Base-by-base conservation (phyloP, 2,329 filamentous ascomycete species). In the Verticillium klebahnii region DNA sequence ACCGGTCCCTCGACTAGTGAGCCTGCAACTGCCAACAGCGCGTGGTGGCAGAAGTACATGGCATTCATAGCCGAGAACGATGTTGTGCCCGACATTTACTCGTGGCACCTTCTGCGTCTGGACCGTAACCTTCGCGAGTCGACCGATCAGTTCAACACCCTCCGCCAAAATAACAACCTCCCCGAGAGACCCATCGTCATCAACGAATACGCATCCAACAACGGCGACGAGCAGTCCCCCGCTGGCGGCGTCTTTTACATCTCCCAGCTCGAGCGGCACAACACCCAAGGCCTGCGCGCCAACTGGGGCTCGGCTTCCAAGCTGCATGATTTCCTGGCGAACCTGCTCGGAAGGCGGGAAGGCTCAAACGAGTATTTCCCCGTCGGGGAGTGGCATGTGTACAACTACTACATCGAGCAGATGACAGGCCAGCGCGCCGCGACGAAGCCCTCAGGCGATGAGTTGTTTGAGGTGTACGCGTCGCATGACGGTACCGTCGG, bases 131-230 rank as follows among this genome's bases (percentile, higher is more conserved):
- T 57, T 7, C 31, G 34, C 19, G 56, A 57, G 36, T 57, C 56
- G 12, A 34, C 36, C 7, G 56, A 25, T 3, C 66, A 67, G 6
- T 68, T 76, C 1, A 45, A 66, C 12, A 40, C 61, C 5, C 62
- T 76, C 2, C 68, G 73, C 1, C 59, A 62, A 5, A 61, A 62
- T 8, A 67, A 77, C 63, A 67, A 63, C 12, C 69, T 78, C 0
- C 73, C 75, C 9, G 63, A 70, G 0, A 68, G 69, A 3, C 70
- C 71, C 0, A 71, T 81, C 39, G 79, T 81, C 62, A 75, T 83
- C 67, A 82, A 83, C 63, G 81, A 83, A 64, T 83, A 83, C 63
- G 80, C 71, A 3, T 68, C 66, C 1, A 71, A 67, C 23, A 64
- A 64, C 7, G 15, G 5, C 23, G 25, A 56, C 29, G 76, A 82